phyloP scores from a whole-genome alignment of 805 yeast species.

The Naumovozyma dairenensis region DNA sequence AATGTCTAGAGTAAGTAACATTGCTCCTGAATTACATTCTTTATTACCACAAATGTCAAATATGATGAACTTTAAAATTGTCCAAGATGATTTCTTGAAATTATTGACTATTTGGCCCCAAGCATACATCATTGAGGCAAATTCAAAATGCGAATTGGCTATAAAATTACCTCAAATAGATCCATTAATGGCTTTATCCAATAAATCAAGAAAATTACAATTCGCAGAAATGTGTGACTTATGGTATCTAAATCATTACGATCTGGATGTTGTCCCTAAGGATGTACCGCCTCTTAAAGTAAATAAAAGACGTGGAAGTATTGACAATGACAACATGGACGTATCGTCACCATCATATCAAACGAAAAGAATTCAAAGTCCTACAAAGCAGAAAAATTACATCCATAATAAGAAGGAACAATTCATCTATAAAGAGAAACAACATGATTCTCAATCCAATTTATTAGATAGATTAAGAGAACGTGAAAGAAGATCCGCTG shows the following conservation, averaged over 20 bases:
- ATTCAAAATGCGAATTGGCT: constrained; percentile 17
- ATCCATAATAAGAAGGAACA: constrained; percentile 16
- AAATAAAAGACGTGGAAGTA: constrained; percentile 18
- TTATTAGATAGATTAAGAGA: constrained; percentile 22
- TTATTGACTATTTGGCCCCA: constrained; percentile 25
- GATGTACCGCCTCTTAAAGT: constrained; percentile 19
- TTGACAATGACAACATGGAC: not conserved
- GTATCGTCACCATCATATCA: not conserved
- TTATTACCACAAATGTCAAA: constrained; percentile 24
- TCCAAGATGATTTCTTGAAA: constrained; percentile 17
- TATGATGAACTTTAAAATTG: constrained; percentile 20
- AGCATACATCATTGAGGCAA: constrained; percentile 17
- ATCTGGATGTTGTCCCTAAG: constrained; percentile 5
- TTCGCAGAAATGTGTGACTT: constrained; percentile 17
- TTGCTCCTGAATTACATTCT: constrained; percentile 14
- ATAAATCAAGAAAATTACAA: constrained; percentile 21
- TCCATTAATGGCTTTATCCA: constrained; percentile 12
- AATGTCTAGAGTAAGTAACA: constrained; percentile 14
- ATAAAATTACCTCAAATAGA: constrained; percentile 14
- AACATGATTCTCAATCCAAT: constrained; percentile 16
- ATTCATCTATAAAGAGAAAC: constrained; percentile 10
- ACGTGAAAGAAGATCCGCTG: constrained; percentile 21
- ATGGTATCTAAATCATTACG: constrained; percentile 11
- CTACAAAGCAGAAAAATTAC: constrained; percentile 5
- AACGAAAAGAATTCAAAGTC: not conserved